phyloP scores from a whole-genome alignment of 192 early-diverging fungal genomes.

The Entophlyctis luteolus region DNA sequence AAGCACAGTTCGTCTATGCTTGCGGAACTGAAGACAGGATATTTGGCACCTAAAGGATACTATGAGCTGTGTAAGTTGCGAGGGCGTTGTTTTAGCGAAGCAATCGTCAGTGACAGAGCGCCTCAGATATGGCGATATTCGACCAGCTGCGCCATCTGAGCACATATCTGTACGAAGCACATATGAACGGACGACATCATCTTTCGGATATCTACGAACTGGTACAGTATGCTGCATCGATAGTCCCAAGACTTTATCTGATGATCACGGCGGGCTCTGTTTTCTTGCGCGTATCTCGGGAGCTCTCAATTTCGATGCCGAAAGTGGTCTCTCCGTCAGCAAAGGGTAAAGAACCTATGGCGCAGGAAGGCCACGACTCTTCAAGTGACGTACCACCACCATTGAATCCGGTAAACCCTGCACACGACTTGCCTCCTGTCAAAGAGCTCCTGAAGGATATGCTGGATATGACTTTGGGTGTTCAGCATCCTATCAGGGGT shows the following conservation, averaged over 20 bases:
- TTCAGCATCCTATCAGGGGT: conserved; percentile 97
- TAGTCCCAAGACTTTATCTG: conserved; percentile 96
- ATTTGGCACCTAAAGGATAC: conserved; percentile 95
- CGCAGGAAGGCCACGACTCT: conserved; percentile 2
- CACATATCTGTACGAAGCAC: conserved; percentile 86
- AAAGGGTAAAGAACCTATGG: conserved; percentile 3
- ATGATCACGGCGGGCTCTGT: conserved; percentile 98
- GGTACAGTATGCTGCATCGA: conserved; percentile 97
- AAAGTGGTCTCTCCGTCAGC: background rate
- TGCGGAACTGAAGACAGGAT: conserved; percentile 89
- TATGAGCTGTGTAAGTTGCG: conserved; percentile 91
- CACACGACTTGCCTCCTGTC: conserved; percentile 74
- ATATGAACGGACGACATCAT: conserved; percentile 66
- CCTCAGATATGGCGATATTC: conserved; percentile 98
- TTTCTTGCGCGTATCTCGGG: conserved; percentile 83
- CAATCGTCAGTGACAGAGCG: background rate
- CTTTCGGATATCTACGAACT: conserved; percentile 94
- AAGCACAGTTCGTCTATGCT: conserved; percentile 98
- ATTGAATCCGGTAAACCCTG: conserved; percentile 18
- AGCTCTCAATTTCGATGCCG: conserved; percentile 22
- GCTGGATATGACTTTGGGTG: conserved; percentile 97
- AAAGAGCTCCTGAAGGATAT: conserved; percentile 98
- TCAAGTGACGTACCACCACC: background rate
- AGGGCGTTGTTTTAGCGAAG: background rate
- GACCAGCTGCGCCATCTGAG: conserved; percentile 93